Conservation (phyloP, 2,329 filamentous ascomycete genomes). For the Seiridium unicorne region DNA sequence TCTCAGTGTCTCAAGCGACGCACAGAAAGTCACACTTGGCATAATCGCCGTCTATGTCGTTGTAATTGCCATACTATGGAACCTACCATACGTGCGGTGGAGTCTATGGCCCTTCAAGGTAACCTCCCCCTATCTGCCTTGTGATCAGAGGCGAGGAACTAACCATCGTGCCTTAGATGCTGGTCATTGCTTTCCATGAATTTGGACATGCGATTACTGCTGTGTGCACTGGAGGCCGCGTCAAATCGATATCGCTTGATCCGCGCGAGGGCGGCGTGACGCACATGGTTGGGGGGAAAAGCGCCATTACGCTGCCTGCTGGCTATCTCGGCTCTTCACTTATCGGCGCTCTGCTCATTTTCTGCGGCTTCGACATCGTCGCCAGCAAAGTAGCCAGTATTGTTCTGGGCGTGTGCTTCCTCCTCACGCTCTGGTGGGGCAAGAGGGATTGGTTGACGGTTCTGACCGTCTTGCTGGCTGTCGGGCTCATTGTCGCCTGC, state of each 20-base stretch:
- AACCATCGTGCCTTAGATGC: conserved; percentile 53
- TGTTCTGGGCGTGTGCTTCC: conserved; percentile 69
- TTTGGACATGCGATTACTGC: conserved; percentile 74
- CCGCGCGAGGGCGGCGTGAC: conserved; percentile 77
- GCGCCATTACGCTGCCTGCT: conserved; percentile 70
- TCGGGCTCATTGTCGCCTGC: conserved; percentile 69
- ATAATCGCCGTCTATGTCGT: conserved; percentile 72
- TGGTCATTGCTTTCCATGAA: conserved; percentile 81
- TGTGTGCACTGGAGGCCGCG: conserved; percentile 68
- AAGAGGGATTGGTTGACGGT: conserved; percentile 77
- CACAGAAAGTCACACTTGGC: conserved; percentile 69
- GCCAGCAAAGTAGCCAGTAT: conserved; percentile 78
- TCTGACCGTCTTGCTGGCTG: conserved; percentile 65
- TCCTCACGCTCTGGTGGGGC: conserved; percentile 82
- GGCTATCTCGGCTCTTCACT: conserved; percentile 77
- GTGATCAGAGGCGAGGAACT: neutral
- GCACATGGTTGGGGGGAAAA: conserved; percentile 71
- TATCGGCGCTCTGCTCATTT: conserved; percentile 74
- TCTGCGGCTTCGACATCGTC: conserved; percentile 79
- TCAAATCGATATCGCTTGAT: conserved; percentile 73
- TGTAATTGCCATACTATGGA: conserved; percentile 75
- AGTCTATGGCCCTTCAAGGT: conserved; percentile 81
- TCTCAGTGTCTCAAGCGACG: conserved; percentile 59
- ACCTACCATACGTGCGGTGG: conserved; percentile 73
- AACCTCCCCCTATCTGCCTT: conserved; percentile 11